These are phyloP conservation scores for Arthrobotrys musiformis DNA, from an alignment of 2,329 filamentous ascomycete genomes.

Conservation along the genomic window DNA sequence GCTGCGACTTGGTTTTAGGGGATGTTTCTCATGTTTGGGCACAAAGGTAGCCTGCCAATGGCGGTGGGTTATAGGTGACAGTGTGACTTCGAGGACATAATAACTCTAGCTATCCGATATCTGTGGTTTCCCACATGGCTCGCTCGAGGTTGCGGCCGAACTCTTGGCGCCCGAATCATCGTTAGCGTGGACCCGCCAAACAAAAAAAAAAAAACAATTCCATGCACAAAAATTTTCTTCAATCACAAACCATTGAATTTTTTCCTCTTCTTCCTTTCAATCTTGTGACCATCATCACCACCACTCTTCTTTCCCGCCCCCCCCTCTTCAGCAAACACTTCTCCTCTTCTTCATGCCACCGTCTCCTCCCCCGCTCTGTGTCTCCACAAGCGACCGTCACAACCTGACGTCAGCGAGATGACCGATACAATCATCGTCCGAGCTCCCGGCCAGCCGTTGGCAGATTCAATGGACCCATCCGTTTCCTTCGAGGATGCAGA, in stretches of 20 bases:
- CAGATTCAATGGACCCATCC: slow-evolving; percentile 55
- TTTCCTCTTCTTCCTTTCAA: neutral
- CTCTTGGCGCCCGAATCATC: neutral
- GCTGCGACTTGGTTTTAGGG: neutral
- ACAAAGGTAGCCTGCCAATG: neutral
- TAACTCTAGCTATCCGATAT: no score
- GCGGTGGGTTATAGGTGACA: neutral
- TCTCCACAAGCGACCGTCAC: slow-evolving; percentile 28
- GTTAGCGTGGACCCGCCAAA: slow-evolving; percentile 17
- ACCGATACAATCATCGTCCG: slow-evolving; percentile 36
- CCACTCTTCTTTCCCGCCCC: no score
- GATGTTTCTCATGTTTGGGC: neutral
- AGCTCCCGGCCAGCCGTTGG: slow-evolving; percentile 41
- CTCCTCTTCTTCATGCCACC: slow-evolving; percentile 15
- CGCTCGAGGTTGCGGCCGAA: neutral
- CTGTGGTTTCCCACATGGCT: slow-evolving; percentile 18
- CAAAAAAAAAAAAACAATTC: neutral
- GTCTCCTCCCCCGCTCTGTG: slow-evolving; percentile 23
- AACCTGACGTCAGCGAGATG: slow-evolving; percentile 48
- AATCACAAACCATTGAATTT: slow-evolving; percentile 14
- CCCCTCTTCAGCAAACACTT: neutral
- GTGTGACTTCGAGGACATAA: slow-evolving; percentile 9
- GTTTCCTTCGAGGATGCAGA: slow-evolving; percentile 61
- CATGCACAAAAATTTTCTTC: slow-evolving; percentile 35
- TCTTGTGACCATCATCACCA: slow-evolving; percentile 22